Percentiles rank a stretch among this genome's conserved stretches.
These are phyloP conservation scores for Dothideomycetes sp. DNA, from an alignment of 2,329 filamentous ascomycete species.

Conservation along the genomic window DNA sequence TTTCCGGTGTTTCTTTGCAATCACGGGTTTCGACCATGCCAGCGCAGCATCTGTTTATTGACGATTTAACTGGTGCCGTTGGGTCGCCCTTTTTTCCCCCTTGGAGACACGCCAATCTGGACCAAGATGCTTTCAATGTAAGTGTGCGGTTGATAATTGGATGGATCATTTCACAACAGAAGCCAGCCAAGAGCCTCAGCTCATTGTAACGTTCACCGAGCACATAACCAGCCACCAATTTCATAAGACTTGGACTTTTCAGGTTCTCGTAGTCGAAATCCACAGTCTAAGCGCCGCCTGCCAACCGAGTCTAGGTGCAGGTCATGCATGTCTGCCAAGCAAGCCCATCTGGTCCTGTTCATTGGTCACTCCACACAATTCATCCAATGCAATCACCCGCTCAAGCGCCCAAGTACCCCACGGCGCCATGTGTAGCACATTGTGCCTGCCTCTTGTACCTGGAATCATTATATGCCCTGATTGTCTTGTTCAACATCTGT, in stretches of 20 bases:
- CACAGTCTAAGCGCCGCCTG: constrained; percentile 4
- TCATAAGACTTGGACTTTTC: neutral
- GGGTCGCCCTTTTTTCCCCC: neutral
- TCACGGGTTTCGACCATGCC: constrained; percentile 9
- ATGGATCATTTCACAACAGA: neutral
- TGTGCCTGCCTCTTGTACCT: constrained; percentile 1
- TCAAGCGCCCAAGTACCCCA: constrained; percentile 13
- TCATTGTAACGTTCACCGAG: neutral
- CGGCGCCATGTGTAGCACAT: constrained; percentile 2
- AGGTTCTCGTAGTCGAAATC: neutral
- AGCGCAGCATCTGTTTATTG: too few species aligned
- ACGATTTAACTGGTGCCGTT: neutral
- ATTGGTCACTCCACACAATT: constrained; percentile 3
- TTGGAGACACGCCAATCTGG: neutral
- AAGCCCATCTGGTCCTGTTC: neutral
- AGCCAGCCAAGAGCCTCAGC: constrained; percentile 2
- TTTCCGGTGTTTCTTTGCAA: neutral
- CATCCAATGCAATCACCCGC: constrained; percentile 10
- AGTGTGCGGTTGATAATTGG: neutral
- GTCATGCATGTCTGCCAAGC: constrained; percentile 3
- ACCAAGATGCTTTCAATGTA: neutral
- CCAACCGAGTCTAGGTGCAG: constrained; percentile 9
- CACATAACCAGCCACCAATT: neutral
- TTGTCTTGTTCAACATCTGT: too few species aligned
- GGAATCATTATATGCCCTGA: constrained; percentile 10